Percentiles rank a stretch among this genome's conserved stretches.
Evolutionary conservation across 352 stramenopile species (phyloP).

Genomic region (Globisporangium cystogenes): DNA sequence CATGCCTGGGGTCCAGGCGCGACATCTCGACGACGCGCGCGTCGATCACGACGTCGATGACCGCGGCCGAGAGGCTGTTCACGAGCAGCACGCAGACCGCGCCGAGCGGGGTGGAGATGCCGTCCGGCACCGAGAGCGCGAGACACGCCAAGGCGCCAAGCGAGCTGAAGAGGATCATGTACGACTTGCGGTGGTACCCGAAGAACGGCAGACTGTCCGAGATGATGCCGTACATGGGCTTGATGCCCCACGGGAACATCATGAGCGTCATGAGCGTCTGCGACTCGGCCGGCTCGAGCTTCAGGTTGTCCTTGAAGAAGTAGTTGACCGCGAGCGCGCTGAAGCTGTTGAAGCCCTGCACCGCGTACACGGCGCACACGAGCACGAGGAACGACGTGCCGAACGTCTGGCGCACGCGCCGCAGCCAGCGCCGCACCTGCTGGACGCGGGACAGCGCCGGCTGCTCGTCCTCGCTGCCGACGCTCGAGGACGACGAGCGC

Average conservation of each 20-base stretch:
- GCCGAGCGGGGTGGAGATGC: slow-evolving; percentile 47
- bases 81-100: slow-evolving; percentile 67
- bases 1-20: slow-evolving; percentile 71
- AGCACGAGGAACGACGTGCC: slow-evolving; percentile 65
- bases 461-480: slow-evolving; percentile 13
- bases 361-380: slow-evolving; percentile 88
- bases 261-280: slow-evolving; percentile 92
- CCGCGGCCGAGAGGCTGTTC: slow-evolving; percentile 85
- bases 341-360: slow-evolving; percentile 93
- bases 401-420: slow-evolving; percentile 53
- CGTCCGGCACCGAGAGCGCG: slow-evolving; percentile 40
- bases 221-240: slow-evolving; percentile 95
- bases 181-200: slow-evolving; percentile 93
- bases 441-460: slow-evolving; percentile 19
- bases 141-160: slow-evolving; percentile 56
- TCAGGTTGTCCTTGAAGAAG: slow-evolving; percentile 96
- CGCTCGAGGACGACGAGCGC: slow-evolving; percentile 7
- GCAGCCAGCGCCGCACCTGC: slow-evolving; percentile 45
- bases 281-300: slow-evolving; percentile 91
- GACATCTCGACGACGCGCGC: slow-evolving; percentile 95
- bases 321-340: slow-evolving; percentile 92
- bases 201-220: slow-evolving; percentile 93
- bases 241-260: slow-evolving; percentile 95
- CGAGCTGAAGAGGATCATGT: slow-evolving; percentile 90
- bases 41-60: slow-evolving; percentile 97